Conservation (phyloP, 83 land plant genomes). For the Thuja plicata region DNA sequence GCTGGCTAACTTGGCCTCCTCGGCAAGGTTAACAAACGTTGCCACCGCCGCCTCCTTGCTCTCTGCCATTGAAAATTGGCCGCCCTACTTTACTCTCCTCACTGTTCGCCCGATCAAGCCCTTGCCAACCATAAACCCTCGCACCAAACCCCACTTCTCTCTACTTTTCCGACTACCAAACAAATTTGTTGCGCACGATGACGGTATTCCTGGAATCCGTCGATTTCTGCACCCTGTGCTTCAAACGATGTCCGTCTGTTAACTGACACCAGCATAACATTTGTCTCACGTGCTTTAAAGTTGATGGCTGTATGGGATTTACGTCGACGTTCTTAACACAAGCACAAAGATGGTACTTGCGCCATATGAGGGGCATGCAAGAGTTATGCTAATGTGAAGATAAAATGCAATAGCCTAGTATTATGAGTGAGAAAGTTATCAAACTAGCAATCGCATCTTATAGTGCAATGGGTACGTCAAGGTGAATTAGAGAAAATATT, state of each 20-base stretch:
- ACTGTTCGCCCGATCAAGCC: neutral
- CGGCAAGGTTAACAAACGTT: slow-evolving; percentile 78
- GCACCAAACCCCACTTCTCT: neutral
- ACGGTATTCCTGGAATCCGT: neutral
- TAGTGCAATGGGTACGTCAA: too few relatives aligned
- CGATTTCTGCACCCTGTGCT: neutral
- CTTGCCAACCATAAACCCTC: neutral
- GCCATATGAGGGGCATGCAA: too few relatives aligned
- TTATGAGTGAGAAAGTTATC: too few relatives aligned
- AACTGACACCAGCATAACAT: too few relatives aligned
- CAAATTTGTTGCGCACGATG: neutral
- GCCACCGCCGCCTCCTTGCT: slow-evolving; percentile 60
- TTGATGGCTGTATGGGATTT: too few relatives aligned
- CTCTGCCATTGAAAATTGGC: neutral
- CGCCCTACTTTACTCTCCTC: neutral
- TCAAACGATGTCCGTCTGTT: neutral
- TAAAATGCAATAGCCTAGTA: too few relatives aligned
- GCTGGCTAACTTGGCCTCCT: slow-evolving; percentile 83
- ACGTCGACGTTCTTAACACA: too few relatives aligned
- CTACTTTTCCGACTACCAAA: neutral
- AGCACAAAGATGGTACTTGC: too few relatives aligned
- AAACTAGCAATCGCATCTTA: too few relatives aligned
- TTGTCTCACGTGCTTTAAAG: too few relatives aligned
- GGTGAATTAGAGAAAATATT: too few relatives aligned
- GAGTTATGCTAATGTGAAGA: too few relatives aligned